Evolutionary conservation across 169 alveolate genomes (phyloP), one percentile per base, ranked within the genome.

Genomic region (Eimeria sp.): DNA sequence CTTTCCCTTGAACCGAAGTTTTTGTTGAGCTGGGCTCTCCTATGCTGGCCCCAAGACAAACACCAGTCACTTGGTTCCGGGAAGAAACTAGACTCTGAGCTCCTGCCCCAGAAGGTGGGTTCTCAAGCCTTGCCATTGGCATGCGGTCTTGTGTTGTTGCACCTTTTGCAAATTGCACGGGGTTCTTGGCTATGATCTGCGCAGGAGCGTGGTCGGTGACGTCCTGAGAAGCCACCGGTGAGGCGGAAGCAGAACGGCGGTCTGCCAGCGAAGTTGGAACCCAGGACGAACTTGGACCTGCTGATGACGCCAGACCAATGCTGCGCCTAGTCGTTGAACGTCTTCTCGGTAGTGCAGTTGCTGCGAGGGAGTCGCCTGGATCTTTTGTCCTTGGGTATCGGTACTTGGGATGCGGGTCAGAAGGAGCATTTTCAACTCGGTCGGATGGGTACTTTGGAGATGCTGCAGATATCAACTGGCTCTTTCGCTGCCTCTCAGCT

Each of bases 161-260:
- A 83, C 9, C 73, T 57, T 43, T 40, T 54, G 73, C 91, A 54
- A 83, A 14, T 51, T 75, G 76, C 51, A 30, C 30, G 76, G 75
- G 91, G 91, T 58, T 34, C 76, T 54, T 83, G 75, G 72, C 75
- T 51, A 51, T 61, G 57, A 27, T 30, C 34, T 27, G 43, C 49
- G 11, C 13, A 30, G 91, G 16, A 5, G 91, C 76, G 20, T 16
- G 47, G 75, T 18, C 91, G 58, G 91, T 30, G 67, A 5, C 88
- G 47, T 83, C 91, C 76, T 83, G 91, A 57, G 91, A 57, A 83
- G 91, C 91, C 40, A 49, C 91, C 27, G 73, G 73, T 43, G 91
- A 13, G 51, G 57, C 54, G 16, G 76, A 27, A 51, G 20, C 27
- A 25, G 67, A 47, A 67, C 65, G 88, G 25, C 67, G 40, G 5